These are phyloP conservation scores for Vaucheria bursata DNA, from an alignment of 352 stramenopile genomes.

Conservation along the genomic window DNA sequence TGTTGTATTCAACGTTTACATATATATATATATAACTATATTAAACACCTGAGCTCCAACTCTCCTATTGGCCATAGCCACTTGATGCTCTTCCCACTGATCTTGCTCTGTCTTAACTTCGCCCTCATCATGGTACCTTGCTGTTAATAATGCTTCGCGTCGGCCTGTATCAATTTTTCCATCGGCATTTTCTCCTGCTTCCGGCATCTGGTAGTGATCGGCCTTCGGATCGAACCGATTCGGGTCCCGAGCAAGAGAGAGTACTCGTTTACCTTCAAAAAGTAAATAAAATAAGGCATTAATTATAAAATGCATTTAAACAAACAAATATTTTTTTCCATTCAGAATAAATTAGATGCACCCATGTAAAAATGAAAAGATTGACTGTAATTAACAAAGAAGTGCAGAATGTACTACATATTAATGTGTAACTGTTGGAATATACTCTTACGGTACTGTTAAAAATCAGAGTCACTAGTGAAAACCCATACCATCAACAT, in stretches of 20 bases:
- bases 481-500: too few species aligned
- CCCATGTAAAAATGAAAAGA: too few species aligned
- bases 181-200: slow-evolving; percentile 87
- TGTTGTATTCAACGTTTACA: not conserved
- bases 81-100: slow-evolving; percentile 93
- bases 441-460: too few species aligned
- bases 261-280: slow-evolving; percentile 58
- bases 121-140: slow-evolving; percentile 70
- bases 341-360: too few species aligned
- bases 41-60: slow-evolving; percentile 2
- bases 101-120: slow-evolving; percentile 93
- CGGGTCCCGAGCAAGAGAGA: slow-evolving; percentile 70
- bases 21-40: not conserved
- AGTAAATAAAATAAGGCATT: too few species aligned
- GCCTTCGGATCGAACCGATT: slow-evolving; percentile 54
- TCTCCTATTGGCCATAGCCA: slow-evolving; percentile 59
- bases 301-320: too few species aligned
- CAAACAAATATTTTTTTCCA: too few species aligned
- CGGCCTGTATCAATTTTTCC: slow-evolving; percentile 72
- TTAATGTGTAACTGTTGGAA: too few species aligned
- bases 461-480: too few species aligned
- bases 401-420: too few species aligned
- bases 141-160: slow-evolving; percentile 79
- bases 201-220: slow-evolving; percentile 63
- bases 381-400: too few species aligned